phyloP scores from a whole-genome alignment of 78 protist genomes.

The Cavenderia fasciculata region DNA sequence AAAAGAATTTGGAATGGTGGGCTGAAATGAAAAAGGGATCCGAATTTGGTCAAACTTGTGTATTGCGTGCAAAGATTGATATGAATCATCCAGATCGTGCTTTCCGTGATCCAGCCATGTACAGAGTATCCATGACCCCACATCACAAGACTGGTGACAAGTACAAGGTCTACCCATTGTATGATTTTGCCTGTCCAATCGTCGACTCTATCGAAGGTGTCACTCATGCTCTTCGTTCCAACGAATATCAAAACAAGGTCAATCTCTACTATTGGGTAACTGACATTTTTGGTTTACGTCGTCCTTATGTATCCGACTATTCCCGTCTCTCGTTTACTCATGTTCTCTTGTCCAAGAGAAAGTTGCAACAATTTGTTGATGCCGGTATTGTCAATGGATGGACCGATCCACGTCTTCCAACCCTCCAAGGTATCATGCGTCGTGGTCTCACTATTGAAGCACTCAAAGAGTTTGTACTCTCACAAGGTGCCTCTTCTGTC shows the following conservation, averaged over 20 bases:
- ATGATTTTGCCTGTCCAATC: conserved; percentile 99
- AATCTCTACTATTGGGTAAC: conserved; percentile 91
- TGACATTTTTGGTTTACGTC: conserved; percentile 85
- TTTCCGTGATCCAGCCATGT: conserved; percentile 98
- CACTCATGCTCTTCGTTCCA: conserved; percentile 96
- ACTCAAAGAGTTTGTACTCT: conserved; percentile 85
- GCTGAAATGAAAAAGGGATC: conserved; percentile 93
- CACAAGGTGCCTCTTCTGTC: conserved; percentile 84
- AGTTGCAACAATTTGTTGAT: conserved; percentile 94
- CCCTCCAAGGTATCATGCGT: conserved; percentile 94
- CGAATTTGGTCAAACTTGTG: conserved; percentile 80
- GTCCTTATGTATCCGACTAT: conserved; percentile 73
- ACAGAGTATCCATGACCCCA: conserved; percentile 87
- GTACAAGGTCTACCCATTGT: conserved; percentile 97
- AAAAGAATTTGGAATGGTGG: conserved; percentile 91
- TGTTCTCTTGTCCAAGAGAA: conserved; percentile 97
- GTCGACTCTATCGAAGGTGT: conserved; percentile 97
- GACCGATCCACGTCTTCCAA: conserved; percentile 99
- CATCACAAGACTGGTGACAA: conserved; percentile 85
- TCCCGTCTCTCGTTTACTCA: conserved; percentile 91
- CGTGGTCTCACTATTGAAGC: conserved; percentile 97
- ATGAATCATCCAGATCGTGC: conserved; percentile 23
- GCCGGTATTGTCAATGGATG: conserved; percentile 94
- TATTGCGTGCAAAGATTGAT: conserved; percentile 95
- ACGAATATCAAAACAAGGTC: conserved; percentile 97